Evolutionary conservation across 2,329 filamentous ascomycete genomes (phyloP).

Genomic region (Meredithiella fracta): DNA sequence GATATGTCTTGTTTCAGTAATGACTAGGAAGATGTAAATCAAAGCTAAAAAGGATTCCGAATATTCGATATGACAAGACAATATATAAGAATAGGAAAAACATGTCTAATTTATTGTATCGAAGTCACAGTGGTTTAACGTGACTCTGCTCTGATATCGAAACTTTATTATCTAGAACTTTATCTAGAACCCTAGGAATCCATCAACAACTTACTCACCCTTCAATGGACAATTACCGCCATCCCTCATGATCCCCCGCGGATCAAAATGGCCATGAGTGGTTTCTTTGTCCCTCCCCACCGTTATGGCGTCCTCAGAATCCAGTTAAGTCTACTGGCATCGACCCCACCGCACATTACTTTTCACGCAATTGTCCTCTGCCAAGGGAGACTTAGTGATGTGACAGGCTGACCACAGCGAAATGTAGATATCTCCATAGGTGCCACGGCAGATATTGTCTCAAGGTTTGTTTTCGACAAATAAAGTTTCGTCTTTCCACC

Average conservation of each 20-base stretch:
- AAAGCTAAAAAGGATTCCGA: neutral
- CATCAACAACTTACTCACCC: neutral
- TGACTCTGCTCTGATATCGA: no score
- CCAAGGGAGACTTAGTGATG: no score
- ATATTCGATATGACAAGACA: neutral
- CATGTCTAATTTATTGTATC: no score
- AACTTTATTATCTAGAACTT: neutral
- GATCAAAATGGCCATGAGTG: neutral
- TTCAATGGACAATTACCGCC: neutral
- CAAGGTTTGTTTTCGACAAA: neutral
- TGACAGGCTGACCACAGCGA: no score
- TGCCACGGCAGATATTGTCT: neutral
- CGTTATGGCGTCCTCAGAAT: neutral
- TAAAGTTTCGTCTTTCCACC: neutral
- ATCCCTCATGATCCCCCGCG: neutral
- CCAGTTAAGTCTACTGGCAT: no score
- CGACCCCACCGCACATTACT: neutral
- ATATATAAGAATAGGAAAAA: no score
- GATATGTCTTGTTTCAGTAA: neutral
- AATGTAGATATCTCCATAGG: neutral
- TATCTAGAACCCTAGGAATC: neutral
- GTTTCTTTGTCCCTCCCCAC: neutral
- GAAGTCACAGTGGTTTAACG: no score
- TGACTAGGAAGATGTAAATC: neutral
- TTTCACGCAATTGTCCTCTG: neutral